Evolutionary conservation across 2,329 filamentous ascomycete genomes (phyloP).

Genomic region (Cladosporium sp.): DNA sequence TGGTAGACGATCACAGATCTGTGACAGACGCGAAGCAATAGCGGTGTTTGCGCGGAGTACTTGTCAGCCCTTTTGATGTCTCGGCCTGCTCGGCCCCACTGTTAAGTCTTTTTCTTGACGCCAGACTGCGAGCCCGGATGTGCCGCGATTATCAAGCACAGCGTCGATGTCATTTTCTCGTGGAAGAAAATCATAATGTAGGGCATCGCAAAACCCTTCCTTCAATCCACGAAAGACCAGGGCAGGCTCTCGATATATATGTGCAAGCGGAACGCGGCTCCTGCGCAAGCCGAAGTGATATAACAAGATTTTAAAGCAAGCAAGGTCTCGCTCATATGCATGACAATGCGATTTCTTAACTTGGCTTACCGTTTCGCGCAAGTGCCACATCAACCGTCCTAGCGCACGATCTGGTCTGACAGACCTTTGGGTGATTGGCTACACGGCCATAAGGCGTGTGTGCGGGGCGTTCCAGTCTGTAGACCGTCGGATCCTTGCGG

Average conservation of each 20-base stretch:
- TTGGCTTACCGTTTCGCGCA: background rate
- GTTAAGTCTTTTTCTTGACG: slow-evolving; percentile 8
- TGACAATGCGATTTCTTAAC: slow-evolving; percentile 9
- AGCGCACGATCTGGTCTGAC: slow-evolving; percentile 2
- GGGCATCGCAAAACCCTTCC: background rate
- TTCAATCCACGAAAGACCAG: background rate
- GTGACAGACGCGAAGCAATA: slow-evolving; percentile 2
- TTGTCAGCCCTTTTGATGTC: slow-evolving; percentile 5
- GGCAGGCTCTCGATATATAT: background rate
- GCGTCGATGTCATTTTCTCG: slow-evolving; percentile 1
- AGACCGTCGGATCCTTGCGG: slow-evolving; percentile 5
- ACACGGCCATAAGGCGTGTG: slow-evolving; percentile 3
- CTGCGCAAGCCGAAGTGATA: background rate
- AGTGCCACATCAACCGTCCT: slow-evolving; percentile 3
- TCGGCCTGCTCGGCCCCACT: slow-evolving; percentile 19
- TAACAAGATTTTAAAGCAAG: background rate
- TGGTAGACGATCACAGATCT: slow-evolving; percentile 5
- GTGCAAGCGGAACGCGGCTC: background rate
- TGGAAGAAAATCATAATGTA: background rate
- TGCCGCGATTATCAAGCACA: background rate
- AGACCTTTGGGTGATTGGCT: background rate
- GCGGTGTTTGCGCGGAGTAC: slow-evolving; percentile 17
- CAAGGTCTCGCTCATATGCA: background rate
- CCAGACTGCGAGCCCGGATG: background rate
- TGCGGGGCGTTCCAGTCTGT: slow-evolving; percentile 10